Percentiles rank a stretch among this genome's conserved stretches.
Evolutionary conservation across 2,329 filamentous ascomycete species (phyloP).

Genomic region (Colletotrichum acutatum): DNA sequence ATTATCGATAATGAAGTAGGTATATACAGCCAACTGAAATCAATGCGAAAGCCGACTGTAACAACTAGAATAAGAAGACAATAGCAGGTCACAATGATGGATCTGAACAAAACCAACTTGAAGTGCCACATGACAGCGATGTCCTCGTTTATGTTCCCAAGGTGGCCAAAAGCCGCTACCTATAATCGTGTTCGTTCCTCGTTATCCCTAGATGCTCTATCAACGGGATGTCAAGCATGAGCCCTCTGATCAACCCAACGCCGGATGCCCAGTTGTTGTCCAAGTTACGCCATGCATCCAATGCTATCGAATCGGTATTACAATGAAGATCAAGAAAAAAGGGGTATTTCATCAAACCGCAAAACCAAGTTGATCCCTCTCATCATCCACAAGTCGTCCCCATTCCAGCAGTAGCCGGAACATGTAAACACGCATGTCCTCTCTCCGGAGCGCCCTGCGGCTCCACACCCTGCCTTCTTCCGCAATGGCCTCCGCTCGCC

Average conservation of each 20-base stretch:
- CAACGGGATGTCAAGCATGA: not conserved
- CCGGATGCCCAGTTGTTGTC: not conserved
- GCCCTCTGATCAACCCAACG: not conserved
- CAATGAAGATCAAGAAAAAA: not conserved
- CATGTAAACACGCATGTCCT: slow-evolving; percentile 81
- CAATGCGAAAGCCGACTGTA: accelerated
- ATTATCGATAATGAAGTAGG: too few species aligned
- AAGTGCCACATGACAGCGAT: not conserved
- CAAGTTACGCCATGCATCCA: not conserved
- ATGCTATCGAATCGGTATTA: not conserved
- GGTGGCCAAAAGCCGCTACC: not conserved
- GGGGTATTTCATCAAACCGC: slow-evolving; percentile 20
- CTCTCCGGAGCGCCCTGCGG: slow-evolving; percentile 65
- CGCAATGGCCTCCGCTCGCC: slow-evolving; percentile 37
- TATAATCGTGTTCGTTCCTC: not conserved
- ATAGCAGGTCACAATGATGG: not conserved
- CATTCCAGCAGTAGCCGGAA: slow-evolving; percentile 79
- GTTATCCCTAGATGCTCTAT: not conserved
- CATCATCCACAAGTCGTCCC: slow-evolving; percentile 71
- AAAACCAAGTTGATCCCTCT: slow-evolving; percentile 51
- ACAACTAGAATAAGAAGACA: accelerated
- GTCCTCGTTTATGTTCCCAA: not conserved
- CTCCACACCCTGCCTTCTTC: slow-evolving; percentile 62
- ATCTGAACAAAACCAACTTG: not conserved
- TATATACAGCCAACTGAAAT: too few species aligned